Conservation (phyloP, 768 basidiomycete species). For the Symmetrospora coprosmae region DNA sequence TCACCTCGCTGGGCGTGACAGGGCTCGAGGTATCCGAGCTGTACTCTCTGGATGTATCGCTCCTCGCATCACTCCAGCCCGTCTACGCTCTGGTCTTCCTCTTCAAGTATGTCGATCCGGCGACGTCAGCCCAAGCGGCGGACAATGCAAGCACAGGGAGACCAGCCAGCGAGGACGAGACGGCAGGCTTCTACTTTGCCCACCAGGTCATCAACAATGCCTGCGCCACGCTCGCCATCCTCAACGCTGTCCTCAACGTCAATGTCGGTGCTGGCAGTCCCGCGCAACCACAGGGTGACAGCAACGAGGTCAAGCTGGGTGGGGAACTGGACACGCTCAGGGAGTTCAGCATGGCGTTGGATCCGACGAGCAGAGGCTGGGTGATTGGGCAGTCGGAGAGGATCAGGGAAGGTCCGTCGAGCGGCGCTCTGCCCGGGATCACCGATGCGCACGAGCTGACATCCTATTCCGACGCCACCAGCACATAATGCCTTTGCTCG, state of each 20-base stretch:
- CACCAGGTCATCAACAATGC: conserved; percentile 78
- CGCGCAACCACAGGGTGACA: conserved; percentile 49
- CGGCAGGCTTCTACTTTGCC: conserved; percentile 19
- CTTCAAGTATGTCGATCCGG: conserved; percentile 79
- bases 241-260: conserved; percentile 50
- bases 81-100: conserved; percentile 83
- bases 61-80: conserved; percentile 59
- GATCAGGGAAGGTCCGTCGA: conserved; percentile 39
- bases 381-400: conserved; percentile 37
- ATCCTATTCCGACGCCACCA: conserved; percentile 53
- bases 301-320: conserved; percentile 45
- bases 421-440: no score
- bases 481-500: conserved; percentile 89
- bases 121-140: conserved; percentile 6
- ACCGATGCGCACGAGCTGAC: neutral
- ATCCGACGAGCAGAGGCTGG: neutral
- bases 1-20: conserved; percentile 57
- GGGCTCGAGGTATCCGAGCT: conserved; percentile 81
- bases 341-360: conserved; percentile 46
- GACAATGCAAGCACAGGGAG: neutral
- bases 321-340: conserved; percentile 57
- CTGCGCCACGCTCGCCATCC: conserved; percentile 78
- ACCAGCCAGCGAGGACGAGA: conserved; percentile 6
- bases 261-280: no score
- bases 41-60: conserved; percentile 41